phyloP scores from a whole-genome alignment of 2,329 filamentous ascomycete genomes.

The Ophiocordyceps unilateralis region DNA sequence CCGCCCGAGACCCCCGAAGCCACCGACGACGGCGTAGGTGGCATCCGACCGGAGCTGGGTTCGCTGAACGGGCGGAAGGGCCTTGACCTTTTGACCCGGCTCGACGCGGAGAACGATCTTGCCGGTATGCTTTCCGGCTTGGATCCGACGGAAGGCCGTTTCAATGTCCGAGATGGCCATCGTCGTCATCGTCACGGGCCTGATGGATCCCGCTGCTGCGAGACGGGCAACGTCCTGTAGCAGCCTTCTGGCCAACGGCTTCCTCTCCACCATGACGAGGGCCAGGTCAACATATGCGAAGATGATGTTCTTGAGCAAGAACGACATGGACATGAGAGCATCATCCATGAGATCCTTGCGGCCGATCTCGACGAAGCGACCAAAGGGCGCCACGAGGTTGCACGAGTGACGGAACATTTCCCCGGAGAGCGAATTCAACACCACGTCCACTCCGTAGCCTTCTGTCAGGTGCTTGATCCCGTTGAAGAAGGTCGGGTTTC shows the following conservation, averaged over 20 bases:
- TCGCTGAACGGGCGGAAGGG: neutral
- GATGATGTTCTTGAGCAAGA: neutral
- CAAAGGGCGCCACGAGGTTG: neutral
- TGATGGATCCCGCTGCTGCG: neutral
- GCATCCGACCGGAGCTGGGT: neutral
- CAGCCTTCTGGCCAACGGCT: neutral
- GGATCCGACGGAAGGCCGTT: slow-evolving; percentile 1
- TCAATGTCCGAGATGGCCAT: neutral
- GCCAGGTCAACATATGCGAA: neutral
- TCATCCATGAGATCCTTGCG: neutral
- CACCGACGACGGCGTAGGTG: neutral
- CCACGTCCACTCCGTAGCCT: slow-evolving; percentile 1
- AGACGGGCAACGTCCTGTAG: neutral
- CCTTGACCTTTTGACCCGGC: neutral
- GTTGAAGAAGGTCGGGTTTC: neutral
- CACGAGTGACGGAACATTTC: neutral
- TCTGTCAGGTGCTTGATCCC: neutral
- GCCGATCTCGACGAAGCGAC: slow-evolving; percentile 1
- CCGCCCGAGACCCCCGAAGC: slow-evolving; percentile 1
- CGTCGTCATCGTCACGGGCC: neutral
- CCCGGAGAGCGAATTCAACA: slow-evolving; percentile 1
- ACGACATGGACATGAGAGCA: neutral
- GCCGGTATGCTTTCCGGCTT: neutral
- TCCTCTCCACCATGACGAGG: neutral
- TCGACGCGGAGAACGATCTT: neutral